phyloP scores from a whole-genome alignment of 2,329 filamentous ascomycete genomes.

The Zymoseptoria crescenta region DNA sequence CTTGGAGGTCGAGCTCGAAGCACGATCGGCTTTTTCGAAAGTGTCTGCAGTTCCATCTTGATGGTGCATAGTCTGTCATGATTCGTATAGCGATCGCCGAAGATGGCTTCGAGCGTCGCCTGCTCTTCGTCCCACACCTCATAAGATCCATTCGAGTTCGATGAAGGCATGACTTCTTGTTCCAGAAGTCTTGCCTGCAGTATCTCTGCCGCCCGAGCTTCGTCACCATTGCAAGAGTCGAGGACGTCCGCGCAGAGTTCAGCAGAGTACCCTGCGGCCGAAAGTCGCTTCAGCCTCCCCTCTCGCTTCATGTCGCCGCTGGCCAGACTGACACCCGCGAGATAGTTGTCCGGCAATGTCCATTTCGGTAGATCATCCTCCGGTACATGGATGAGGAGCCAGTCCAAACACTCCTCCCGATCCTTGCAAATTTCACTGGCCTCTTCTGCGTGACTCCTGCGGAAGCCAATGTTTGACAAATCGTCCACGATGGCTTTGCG shows the following conservation, averaged over 20 bases:
- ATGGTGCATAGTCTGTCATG: constrained; percentile 58
- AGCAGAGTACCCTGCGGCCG: constrained; percentile 72
- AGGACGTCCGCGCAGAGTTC: constrained; percentile 77
- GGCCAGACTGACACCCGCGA: constrained; percentile 79
- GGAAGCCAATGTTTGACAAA: constrained; percentile 71
- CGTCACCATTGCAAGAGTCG: constrained; percentile 62
- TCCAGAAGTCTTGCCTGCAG: constrained; percentile 62
- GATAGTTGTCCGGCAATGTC: constrained; percentile 86
- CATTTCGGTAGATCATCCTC: constrained; percentile 92
- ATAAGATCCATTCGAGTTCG: constrained; percentile 29
- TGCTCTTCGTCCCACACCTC: constrained; percentile 81
- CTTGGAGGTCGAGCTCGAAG: constrained; percentile 64
- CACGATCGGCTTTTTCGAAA: constrained; percentile 38
- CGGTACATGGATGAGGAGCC: constrained; percentile 92
- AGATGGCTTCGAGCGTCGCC: constrained; percentile 75
- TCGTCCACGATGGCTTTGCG: constrained; percentile 61
- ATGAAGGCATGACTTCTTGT: constrained; percentile 14
- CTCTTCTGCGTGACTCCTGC: constrained; percentile 82
- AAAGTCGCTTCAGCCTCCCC: constrained; percentile 71
- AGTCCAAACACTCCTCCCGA: constrained; percentile 85
- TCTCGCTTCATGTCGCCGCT: constrained; percentile 75
- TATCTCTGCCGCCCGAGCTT: constrained; percentile 68
- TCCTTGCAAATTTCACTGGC: constrained; percentile 83
- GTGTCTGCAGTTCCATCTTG: constrained; percentile 47
- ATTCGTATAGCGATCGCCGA: constrained; percentile 60